Percentiles rank a stretch among this genome's conserved stretches.
phyloP scores from a whole-genome alignment of 352 stramenopile species.

The Blastocystis sp. region DNA sequence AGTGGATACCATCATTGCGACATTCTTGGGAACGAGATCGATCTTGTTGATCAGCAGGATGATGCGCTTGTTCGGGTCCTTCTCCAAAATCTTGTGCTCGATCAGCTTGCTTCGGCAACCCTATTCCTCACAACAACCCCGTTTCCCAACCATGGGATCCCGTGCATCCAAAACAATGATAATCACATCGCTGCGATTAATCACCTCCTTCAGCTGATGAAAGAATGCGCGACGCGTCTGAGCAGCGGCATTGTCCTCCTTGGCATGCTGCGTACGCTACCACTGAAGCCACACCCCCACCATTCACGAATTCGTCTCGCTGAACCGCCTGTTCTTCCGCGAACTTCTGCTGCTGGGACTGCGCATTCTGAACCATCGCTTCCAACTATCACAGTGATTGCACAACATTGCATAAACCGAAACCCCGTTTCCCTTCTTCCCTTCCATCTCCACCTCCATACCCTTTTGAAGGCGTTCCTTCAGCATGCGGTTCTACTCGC shows the following conservation, averaged over 20 bases:
- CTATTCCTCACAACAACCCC: neutral
- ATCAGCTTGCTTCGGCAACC: conserved; percentile 86
- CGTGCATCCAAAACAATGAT: conserved; percentile 93
- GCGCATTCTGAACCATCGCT: conserved; percentile 18
- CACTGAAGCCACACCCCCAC: no score
- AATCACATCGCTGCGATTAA: conserved; percentile 91
- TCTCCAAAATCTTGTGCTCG: conserved; percentile 87
- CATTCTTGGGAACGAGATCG: conserved; percentile 89
- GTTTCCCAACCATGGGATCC: conserved; percentile 80
- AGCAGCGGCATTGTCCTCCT: conserved; percentile 37
- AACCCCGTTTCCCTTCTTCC: neutral
- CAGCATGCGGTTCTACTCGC: conserved; percentile 1
- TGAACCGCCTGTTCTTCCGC: neutral
- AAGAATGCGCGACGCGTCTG: conserved; percentile 87
- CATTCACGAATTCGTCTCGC: neutral
- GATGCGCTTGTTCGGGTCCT: conserved; percentile 87
- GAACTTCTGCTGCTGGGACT: conserved; percentile 10
- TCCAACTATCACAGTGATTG: neutral
- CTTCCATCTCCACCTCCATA: neutral
- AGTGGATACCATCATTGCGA: conserved; percentile 25
- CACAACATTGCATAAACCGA: neutral
- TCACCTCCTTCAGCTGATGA: conserved; percentile 90
- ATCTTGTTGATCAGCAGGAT: conserved; percentile 98
- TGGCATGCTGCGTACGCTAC: neutral
- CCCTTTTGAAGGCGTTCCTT: neutral